phyloP scores from a whole-genome alignment of 192 early-diverging fungal genomes.

The Coemansia sp. region DNA sequence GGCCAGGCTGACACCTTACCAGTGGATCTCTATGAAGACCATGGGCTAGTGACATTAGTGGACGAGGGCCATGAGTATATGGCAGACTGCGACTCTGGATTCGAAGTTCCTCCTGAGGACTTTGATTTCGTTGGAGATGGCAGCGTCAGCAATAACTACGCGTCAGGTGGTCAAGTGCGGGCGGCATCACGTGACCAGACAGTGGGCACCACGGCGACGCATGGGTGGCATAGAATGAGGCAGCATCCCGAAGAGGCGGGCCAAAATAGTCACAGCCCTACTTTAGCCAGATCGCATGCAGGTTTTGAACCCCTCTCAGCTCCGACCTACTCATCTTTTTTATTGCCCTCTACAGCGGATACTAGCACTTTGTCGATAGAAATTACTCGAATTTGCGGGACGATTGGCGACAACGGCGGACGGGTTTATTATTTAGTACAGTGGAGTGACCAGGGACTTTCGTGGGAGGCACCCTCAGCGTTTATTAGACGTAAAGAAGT shows the following conservation, averaged over 20 bases:
- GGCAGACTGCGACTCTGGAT: constrained; percentile 9
- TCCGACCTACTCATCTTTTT: neutral
- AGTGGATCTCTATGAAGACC: constrained; percentile 33
- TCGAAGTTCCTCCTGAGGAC: constrained; percentile 23
- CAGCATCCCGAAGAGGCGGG: neutral
- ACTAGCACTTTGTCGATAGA: neutral
- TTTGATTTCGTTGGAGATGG: constrained; percentile 25
- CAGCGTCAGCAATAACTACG: neutral
- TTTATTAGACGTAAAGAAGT: constrained; percentile 4
- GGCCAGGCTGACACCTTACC: neutral
- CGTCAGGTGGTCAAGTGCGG: neutral
- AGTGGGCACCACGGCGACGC: constrained; percentile 13
- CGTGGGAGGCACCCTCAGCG: constrained; percentile 26
- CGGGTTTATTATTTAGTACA: constrained; percentile 25
- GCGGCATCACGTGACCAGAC: neutral
- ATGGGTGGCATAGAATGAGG: constrained; percentile 28
- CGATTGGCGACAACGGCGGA: constrained; percentile 18
- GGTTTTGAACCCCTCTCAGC: neutral
- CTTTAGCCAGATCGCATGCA: neutral
- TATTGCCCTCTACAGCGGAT: neutral
- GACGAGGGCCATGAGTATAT: constrained; percentile 26
- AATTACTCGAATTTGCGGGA: constrained; percentile 17
- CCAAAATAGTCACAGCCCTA: neutral
- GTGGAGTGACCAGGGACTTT: constrained; percentile 28
- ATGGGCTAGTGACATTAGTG: constrained; percentile 42